Evolutionary conservation across 2,329 filamentous ascomycete genomes (phyloP), one percentile per base, ranked within the genome.

Genomic region (Trichoderma asperellum): DNA sequence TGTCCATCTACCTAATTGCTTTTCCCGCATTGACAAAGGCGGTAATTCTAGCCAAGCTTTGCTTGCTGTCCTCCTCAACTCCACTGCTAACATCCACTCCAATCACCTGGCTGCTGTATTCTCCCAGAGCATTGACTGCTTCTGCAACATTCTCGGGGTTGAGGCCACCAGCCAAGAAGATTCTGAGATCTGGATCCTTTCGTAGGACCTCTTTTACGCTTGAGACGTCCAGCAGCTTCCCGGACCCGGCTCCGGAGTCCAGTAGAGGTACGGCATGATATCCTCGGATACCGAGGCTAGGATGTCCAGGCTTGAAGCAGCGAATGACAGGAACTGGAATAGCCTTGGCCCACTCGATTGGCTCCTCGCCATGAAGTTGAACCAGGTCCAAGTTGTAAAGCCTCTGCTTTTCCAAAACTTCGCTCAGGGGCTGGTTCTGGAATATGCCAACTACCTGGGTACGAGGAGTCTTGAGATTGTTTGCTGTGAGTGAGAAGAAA

Each of bases 21-120:
- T 96, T 96, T 0, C 90, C 92, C 43, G 89, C 88, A 77, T 88
- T 86, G 52, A 98, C 84, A 80, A 99, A 99, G 4, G 86, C 88
- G 72, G 84, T 83, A 73, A 99, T 98, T 82, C 91, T 96, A 21
- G 88, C 87, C 69, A 95, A 75, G 79, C 90, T 92, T 80, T 99
- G 96, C 77, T 88, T 84, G 2, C 94, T 95, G 74, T 91, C 87
- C 43, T 89, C 89, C 81, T 98, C 96, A 2, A 99, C 94, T 0
- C 96, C 96, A 76, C 93, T 97, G 79, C 94, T 97, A 24, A 97
- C 93, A 82, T 99, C 96, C 4, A 99, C 92, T 2, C 91, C 94
- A 40, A 94, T 83, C 14, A 97, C 87, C 70, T 90, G 88, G 11
- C 83, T 83, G 32, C 84, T 83, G 11, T 88, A 78, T 7, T 86